Base-by-base conservation (phyloP, 768 basidiomycete genomes). In the Hericium alpestre region DNA sequence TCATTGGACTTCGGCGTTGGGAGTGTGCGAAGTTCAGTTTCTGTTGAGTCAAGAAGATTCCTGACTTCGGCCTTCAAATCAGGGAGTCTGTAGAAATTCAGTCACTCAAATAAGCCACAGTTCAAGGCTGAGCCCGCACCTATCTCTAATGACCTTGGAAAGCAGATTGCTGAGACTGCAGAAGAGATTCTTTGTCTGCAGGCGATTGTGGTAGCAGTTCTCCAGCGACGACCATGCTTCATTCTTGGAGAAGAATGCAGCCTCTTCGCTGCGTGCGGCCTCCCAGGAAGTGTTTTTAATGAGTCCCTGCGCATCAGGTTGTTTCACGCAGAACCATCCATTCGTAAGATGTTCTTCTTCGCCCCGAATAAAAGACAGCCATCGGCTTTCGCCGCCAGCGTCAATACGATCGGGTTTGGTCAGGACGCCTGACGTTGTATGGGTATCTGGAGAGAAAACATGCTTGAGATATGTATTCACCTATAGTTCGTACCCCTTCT, bases 381-480 rank as follows among this genome's bases (percentile, higher is more conserved):
- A 89, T 1, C 62, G 67, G 0, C 66, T 66, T 54, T 82, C 80
- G 37, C 83, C 80, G 0, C 80, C 82, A 1, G 65, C 52, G 0
- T 78, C 78, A 56, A 83, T 86, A 7, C 83, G 79, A 60, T 87
- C 87, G 0, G 85, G 84, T 60, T 90, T 89, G 0, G 86, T 90
- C 18, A 87, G 73, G 16, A 87, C 84, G 50, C 86, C 86, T 86
- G 40, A 25, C 32, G 22, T 43, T 22, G 9, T 10, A 18, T 18
- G 1, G 20, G 20, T 16, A 43, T 16, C 12, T 9, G 8, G 38
- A 25, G 9, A 6, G 18, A 32, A 32, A 9, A 22, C 37, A 16
- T 10, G 27, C n/a, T 23, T 10, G 10, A 37, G 37, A 12, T 25
- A 9, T 11, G 22, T 40, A 20, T 41, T 57, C 11, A 86, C 88